Base-by-base conservation (phyloP, 2,329 filamentous ascomycete species). In the Zymoseptoria ardabiliae region DNA sequence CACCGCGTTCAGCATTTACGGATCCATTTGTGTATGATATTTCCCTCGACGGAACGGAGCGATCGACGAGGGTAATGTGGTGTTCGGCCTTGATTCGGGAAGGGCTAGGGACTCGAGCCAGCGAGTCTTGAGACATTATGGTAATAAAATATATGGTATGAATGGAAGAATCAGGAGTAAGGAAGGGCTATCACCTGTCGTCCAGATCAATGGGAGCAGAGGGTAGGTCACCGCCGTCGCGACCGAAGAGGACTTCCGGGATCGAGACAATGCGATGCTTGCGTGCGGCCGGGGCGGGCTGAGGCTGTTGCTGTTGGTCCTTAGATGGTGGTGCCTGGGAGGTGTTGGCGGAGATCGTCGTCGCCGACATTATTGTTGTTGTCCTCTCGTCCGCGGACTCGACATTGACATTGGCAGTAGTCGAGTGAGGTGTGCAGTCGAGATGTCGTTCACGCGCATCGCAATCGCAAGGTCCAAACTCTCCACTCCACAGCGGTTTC, bases 31-130 rank as follows among this genome's bases (percentile, higher is more conserved):
- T 49, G 57, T 35, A 59, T n/a, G 62, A 61, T 28, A 55, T 22
- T 50, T 56, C 48, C 61, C 62, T 50, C 23, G 63, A 60, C 59
- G 22, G 13, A 19, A 55, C 72, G 35, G 78, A 75, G 54, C 76
- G 75, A 72, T 90, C 86, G 65, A 89, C 78, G 45, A 92, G 82
- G 65, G 72, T 75, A 69, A 92, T 91, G 71, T 86, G 85, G 73
- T 90, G 88, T 68, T 70, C 64, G 55, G 59, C 63, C 59, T 68
- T 64, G 59, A 67, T 61, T 21, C 58, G 56, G 59, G 64, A 57
- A 56, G 67, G 53, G 63, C 62, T 63, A 55, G 61, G 65, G 51
- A 69, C 54, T 52, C 62, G 61, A 45, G 63, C 62, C 57, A 63
- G 63, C 55, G 69, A 61, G 23, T 61, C 54, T 55, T 67, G 61